These are phyloP conservation scores for Syzygium jambos DNA, from an alignment of 345 rosid species.

Conservation along the genomic window DNA sequence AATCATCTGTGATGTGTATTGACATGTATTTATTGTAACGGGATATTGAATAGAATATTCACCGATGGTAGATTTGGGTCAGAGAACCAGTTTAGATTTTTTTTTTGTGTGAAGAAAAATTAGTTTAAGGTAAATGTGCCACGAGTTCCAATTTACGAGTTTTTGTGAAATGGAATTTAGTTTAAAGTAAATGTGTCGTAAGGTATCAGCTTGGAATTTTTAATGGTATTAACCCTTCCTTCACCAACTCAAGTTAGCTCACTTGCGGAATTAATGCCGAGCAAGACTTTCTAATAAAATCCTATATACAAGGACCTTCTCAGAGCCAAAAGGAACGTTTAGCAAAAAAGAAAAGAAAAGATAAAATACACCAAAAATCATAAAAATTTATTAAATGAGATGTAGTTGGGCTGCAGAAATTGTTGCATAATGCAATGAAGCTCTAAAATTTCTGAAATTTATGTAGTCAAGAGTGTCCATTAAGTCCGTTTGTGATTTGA, in stretches of 20 bases:
- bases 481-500: background rate
- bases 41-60: background rate
- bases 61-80: background rate
- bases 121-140: background rate
- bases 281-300: background rate
- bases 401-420: background rate
- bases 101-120: background rate
- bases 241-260: background rate
- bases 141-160: background rate
- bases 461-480: background rate
- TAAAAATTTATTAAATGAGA: background rate
- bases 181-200: background rate
- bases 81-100: background rate
- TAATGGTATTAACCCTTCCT: background rate
- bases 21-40: background rate
- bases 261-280: background rate
- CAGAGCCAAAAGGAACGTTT: background rate
- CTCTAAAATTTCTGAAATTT: background rate
- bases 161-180: fast-evolving
- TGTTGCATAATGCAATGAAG: background rate
- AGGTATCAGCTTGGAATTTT: background rate
- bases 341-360: background rate
- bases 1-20: background rate
- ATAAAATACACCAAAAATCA: background rate
- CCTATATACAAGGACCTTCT: background rate